phyloP scores from a whole-genome alignment of 176 grass and related monocot species.

The Urochloa ruziziensis region DNA sequence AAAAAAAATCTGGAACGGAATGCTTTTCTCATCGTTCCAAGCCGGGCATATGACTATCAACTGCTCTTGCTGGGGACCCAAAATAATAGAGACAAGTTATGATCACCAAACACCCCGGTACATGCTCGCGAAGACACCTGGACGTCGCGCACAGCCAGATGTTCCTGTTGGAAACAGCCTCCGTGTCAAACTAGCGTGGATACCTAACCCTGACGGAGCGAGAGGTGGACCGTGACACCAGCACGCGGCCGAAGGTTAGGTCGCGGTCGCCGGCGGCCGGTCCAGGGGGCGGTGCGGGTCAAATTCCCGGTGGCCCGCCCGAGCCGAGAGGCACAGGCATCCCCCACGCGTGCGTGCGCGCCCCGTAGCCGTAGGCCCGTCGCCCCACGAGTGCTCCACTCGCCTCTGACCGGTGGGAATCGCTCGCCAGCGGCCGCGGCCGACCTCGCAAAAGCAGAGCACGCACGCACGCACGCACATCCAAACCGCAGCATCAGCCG shows the following conservation, averaged over 20 bases:
- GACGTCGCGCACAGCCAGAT: not conserved
- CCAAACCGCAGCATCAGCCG: not conserved
- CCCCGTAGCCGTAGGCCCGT: too few species aligned
- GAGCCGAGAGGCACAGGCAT: not conserved
- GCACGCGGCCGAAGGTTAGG: not conserved
- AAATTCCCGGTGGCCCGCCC: not conserved
- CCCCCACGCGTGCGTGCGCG: not conserved
- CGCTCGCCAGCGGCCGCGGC: not conserved
- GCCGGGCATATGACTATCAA: not conserved
- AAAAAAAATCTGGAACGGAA: not conserved
- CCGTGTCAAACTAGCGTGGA: constrained; percentile 10
- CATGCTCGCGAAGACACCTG: not conserved
- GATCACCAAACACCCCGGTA: not conserved
- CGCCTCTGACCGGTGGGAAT: not conserved
- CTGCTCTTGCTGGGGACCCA: not conserved
- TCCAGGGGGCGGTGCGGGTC: not conserved
- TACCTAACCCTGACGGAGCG: constrained; percentile 6
- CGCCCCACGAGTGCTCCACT: not conserved
- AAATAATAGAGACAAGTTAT: not conserved
- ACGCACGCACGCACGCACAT: not conserved
- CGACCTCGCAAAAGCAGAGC: constrained; percentile 7
- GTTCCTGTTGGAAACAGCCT: not conserved
- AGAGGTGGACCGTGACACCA: constrained; percentile 11
- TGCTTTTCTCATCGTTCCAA: not conserved
- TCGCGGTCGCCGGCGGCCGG: constrained; percentile 11